Evolutionary conservation across 352 stramenopile species (phyloP).

Genomic region (Pythium brachiatum): DNA sequence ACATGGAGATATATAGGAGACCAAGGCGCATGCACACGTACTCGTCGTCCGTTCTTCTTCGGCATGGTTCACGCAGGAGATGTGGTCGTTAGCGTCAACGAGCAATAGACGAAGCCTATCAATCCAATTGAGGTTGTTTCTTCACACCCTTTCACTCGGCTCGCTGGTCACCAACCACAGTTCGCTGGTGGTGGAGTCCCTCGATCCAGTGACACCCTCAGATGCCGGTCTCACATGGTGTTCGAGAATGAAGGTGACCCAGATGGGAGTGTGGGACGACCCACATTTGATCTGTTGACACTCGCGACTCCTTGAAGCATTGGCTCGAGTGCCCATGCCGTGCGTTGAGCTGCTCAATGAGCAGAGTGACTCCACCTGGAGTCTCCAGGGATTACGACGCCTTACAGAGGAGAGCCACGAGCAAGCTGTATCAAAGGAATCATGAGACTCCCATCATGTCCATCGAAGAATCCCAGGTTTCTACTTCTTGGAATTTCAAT

Average conservation of each 20-base stretch:
- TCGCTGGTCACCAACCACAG: conserved; percentile 7
- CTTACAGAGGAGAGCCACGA: too few relatives aligned
- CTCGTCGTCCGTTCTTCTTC: conserved; percentile 81
- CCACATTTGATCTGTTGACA: too few relatives aligned
- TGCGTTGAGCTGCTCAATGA: too few relatives aligned
- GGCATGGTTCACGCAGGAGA: conserved; percentile 40
- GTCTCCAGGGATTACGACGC: too few relatives aligned
- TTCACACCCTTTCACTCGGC: conserved; percentile 7
- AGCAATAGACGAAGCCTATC: not conserved
- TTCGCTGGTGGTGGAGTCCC: not conserved
- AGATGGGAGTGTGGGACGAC: not conserved
- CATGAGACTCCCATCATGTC: too few relatives aligned
- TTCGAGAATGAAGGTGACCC: not conserved
- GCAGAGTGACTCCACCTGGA: too few relatives aligned
- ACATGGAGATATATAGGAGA: conserved; percentile 1
- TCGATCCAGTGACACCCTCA: not conserved
- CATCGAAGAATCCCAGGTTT: too few relatives aligned
- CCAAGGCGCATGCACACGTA: conserved; percentile 37
- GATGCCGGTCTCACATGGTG: not conserved
- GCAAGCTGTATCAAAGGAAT: too few relatives aligned
- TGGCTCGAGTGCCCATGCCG: too few relatives aligned
- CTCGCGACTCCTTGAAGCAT: too few relatives aligned
- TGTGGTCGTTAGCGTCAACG: not conserved
- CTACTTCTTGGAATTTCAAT: too few relatives aligned
- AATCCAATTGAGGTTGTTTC: not conserved